These are phyloP conservation scores for Cladosporium sp. DNA, from an alignment of 2,329 filamentous ascomycete species.

Conservation along the genomic window DNA sequence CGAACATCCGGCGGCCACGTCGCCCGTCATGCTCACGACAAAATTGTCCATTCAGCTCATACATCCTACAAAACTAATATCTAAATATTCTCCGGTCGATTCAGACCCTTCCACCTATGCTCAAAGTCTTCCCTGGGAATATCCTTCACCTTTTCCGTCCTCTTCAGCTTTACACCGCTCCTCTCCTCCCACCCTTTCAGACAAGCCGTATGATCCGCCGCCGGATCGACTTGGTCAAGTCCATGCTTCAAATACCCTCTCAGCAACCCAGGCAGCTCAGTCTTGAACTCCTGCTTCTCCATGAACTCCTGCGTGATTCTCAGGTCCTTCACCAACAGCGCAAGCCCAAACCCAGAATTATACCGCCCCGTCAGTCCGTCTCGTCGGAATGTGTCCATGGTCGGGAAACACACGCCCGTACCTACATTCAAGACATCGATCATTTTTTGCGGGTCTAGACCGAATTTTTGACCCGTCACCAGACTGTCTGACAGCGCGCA, in stretches of 20 bases:
- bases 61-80: background rate
- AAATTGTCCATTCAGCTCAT: background rate
- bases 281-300: constrained; percentile 30
- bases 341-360: constrained; percentile 33
- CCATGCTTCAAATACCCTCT: constrained; percentile 32
- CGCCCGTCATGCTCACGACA: background rate
- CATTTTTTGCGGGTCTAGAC: constrained; percentile 36
- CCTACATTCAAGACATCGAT: constrained; percentile 41
- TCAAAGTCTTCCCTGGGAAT: constrained; percentile 25
- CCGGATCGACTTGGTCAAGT: constrained; percentile 27
- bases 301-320: constrained; percentile 35
- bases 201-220: constrained; percentile 33
- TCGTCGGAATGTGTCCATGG: constrained; percentile 26
- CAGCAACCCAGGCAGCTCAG: constrained; percentile 28
- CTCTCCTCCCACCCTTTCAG: constrained; percentile 35
- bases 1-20: no score
- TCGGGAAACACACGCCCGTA: constrained; percentile 37
- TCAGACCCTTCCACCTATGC: constrained; percentile 25
- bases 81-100: constrained; percentile 9
- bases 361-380: constrained; percentile 27
- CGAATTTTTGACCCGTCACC: constrained; percentile 34
- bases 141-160: constrained; percentile 24
- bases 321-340: constrained; percentile 34
- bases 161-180: constrained; percentile 30
- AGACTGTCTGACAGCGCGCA: constrained; percentile 30